These are phyloP conservation scores for Strombidium stylifer DNA, from an alignment of 73 alveolate species.

Conservation along the genomic window DNA sequence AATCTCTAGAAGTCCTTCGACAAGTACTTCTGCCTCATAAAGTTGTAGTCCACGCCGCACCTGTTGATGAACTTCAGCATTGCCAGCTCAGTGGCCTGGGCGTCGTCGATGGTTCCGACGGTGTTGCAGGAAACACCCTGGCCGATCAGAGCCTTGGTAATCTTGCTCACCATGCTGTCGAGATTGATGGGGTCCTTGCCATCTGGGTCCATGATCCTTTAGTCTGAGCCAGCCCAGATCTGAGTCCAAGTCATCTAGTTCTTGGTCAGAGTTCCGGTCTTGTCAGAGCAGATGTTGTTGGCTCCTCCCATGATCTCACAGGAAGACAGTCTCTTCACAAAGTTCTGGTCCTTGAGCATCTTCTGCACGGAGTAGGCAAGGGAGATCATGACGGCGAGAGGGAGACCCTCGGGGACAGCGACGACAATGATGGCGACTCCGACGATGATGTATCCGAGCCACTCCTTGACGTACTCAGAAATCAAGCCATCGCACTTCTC, in stretches of 20 bases:
- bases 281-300: conserved; percentile 93
- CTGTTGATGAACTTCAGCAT: not conserved
- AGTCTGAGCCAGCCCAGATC: conserved; percentile 62
- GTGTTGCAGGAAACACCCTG: conserved; percentile 21
- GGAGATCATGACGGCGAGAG: conserved; percentile 93
- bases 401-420: conserved; percentile 98
- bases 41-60: conserved; percentile 19
- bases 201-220: conserved; percentile 47
- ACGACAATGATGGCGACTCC: conserved; percentile 92
- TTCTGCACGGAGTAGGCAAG: conserved; percentile 88
- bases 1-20: conserved; percentile 51
- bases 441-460: conserved; percentile 69
- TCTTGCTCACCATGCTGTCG: too few relatives aligned
- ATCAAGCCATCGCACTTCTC: conserved; percentile 4
- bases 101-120: conserved; percentile 11
- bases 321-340: conserved; percentile 92
- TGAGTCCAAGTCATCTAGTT: conserved; percentile 77
- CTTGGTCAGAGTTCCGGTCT: conserved; percentile 83
- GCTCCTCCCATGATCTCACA: conserved; percentile 99
- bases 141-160: not conserved
- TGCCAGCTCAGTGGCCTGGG: conserved; percentile 33
- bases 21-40: not conserved
- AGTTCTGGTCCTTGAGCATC: conserved; percentile 92
- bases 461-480: conserved; percentile 57
- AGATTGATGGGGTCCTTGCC: conserved; percentile 50